A percentile compares a stretch with the other conserved stretches of the same genome.
phyloP scores from a whole-genome alignment of 1,284 basidiomycete species.

The Ganoderma resinaceum region DNA sequence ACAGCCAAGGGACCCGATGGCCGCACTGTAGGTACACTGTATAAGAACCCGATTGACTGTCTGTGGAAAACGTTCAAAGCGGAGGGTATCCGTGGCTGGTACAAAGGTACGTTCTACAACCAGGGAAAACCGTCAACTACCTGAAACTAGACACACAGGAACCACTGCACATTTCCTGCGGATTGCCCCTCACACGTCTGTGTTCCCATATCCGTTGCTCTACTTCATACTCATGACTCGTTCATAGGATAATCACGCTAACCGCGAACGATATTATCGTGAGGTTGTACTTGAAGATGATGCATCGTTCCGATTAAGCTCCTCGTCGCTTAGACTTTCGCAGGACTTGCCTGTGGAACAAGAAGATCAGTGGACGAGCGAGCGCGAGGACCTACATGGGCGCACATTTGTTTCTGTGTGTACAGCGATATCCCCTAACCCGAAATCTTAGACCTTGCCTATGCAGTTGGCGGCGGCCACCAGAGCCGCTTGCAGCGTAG shows the following conservation, averaged over 20 bases:
- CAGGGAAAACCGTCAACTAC: background rate
- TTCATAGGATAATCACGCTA: background rate
- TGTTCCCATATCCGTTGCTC: background rate
- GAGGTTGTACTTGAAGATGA: background rate
- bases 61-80: background rate
- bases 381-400: background rate
- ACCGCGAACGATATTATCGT: background rate
- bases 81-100: background rate
- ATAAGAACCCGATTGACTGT: background rate
- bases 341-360: background rate
- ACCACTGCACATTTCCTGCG: background rate
- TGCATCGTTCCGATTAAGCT: background rate
- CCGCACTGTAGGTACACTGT: background rate
- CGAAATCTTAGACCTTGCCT: background rate
- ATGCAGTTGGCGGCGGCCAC: constrained; percentile 54
- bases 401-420: background rate
- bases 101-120: background rate
- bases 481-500: constrained; percentile 82
- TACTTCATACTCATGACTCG: background rate
- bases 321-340: background rate
- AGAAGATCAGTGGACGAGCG: background rate
- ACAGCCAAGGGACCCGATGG: background rate
- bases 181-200: background rate
- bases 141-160: background rate
- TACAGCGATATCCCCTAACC: background rate